Evolutionary conservation across 202 grass and related monocot species (phyloP).

Genomic region (Carex sylvatica): DNA sequence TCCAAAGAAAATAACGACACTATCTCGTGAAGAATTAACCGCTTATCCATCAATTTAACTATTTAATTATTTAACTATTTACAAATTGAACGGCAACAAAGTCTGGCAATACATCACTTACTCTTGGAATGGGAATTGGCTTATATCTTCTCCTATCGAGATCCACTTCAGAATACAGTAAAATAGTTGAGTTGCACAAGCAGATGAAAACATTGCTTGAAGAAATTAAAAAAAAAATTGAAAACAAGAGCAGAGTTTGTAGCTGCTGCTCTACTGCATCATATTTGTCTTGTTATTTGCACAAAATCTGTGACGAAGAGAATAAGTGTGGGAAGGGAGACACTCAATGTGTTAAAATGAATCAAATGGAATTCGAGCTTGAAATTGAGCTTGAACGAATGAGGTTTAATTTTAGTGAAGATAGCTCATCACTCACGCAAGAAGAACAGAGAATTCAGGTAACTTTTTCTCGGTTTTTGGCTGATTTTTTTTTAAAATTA

Average conservation of each 20-base stretch:
- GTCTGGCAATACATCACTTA: neutral
- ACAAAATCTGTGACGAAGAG: constrained; percentile 20
- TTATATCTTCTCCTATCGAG: constrained; percentile 50
- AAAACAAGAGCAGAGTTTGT: constrained; percentile 18
- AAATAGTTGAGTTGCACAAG: constrained; percentile 67
- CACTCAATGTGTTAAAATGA: constrained; percentile 9
- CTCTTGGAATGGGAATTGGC: constrained; percentile 49
- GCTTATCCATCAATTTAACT: neutral
- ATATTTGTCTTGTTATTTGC: constrained; percentile 29
- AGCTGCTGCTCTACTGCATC: constrained; percentile 34
- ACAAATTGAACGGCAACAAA: constrained; percentile 11
- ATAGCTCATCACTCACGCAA: neutral
- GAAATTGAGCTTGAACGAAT: constrained; percentile 54
- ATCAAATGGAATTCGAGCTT: constrained; percentile 66
- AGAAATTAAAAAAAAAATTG: constrained; percentile 46
- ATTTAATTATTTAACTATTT: no score
- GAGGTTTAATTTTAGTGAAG: constrained; percentile 24
- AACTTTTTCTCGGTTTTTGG: neutral
- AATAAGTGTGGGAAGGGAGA: neutral
- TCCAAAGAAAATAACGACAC: neutral
- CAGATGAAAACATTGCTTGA: constrained; percentile 67
- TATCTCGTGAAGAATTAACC: neutral
- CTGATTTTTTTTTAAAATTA: neutral
- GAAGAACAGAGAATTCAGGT: constrained; percentile 43
- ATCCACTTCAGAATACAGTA: constrained; percentile 50